phyloP scores from a whole-genome alignment of 148 eudicot genomes.

The Cornus suecica region DNA sequence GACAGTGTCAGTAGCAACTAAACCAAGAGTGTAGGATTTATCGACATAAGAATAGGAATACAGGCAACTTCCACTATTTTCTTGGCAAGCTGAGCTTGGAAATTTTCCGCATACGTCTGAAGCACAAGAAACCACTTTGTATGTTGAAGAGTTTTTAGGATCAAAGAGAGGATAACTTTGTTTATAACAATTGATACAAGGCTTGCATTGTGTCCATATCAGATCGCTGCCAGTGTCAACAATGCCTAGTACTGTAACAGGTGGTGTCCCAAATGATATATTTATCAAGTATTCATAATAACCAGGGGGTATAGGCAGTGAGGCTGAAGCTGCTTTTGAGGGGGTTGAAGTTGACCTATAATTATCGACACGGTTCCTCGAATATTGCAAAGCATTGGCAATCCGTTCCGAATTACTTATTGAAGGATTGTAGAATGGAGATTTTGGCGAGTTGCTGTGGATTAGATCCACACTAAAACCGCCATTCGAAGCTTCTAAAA shows the following conservation, averaged over 20 bases:
- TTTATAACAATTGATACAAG: conserved; percentile 34
- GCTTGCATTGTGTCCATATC: conserved; percentile 48
- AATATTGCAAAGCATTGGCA: conserved; percentile 18
- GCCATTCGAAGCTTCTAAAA: neutral
- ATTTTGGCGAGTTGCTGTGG: conserved; percentile 29
- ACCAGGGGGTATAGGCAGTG: conserved; percentile 5
- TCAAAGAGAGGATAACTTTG: conserved; percentile 35
- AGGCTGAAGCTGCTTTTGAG: neutral
- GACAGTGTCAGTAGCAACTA: conserved; percentile 33
- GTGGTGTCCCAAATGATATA: conserved; percentile 48
- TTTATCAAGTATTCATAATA: conserved; percentile 43
- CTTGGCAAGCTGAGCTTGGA: conserved; percentile 9
- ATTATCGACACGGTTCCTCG: conserved; percentile 3
- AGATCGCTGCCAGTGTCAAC: conserved; percentile 51
- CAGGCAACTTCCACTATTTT: conserved; percentile 5
- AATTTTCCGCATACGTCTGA: conserved; percentile 25
- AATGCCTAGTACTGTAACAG: conserved; percentile 23
- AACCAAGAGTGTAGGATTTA: conserved; percentile 27
- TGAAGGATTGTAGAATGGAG: conserved; percentile 26
- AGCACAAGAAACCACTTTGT: conserved; percentile 24
- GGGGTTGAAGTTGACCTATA: neutral
- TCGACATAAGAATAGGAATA: conserved; percentile 17
- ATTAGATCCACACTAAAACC: conserved; percentile 24
- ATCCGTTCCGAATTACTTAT: conserved; percentile 19
- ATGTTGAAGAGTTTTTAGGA: conserved; percentile 39